These are phyloP conservation scores for Pelagophyceae sp. DNA, from an alignment of 352 stramenopile species.

Conservation along the genomic window DNA sequence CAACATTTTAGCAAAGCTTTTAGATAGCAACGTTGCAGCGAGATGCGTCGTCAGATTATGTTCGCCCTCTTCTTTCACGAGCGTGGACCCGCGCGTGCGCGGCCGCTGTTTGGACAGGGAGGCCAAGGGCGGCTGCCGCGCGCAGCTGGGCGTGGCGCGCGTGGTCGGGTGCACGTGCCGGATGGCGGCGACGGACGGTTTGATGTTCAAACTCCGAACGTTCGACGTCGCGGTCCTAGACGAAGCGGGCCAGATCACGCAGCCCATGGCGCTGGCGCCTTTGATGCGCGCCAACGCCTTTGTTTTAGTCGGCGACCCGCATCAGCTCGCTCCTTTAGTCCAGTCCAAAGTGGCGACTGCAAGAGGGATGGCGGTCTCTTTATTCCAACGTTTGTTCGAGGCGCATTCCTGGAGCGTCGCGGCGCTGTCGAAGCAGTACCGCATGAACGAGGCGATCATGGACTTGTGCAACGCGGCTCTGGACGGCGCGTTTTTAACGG, in stretches of 20 bases:
- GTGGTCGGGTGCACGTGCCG: slow-evolving; percentile 54
- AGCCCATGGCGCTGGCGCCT: slow-evolving; percentile 83
- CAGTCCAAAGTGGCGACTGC: slow-evolving; percentile 66
- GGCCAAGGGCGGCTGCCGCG: neutral
- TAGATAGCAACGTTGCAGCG: slow-evolving; percentile 52
- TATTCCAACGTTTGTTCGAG: slow-evolving; percentile 82
- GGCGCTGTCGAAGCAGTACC: slow-evolving; percentile 93
- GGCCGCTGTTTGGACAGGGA: neutral
- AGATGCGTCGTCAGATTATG: slow-evolving; percentile 48
- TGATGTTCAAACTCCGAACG: slow-evolving; percentile 47
- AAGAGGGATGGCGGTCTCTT: slow-evolving; percentile 66
- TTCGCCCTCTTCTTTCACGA: slow-evolving; percentile 45
- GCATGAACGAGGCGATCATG: slow-evolving; percentile 94
- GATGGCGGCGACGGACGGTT: slow-evolving; percentile 24
- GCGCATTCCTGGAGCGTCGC: slow-evolving; percentile 74
- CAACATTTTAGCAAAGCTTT: slow-evolving; percentile 87
- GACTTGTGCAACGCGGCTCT: slow-evolving; percentile 83
- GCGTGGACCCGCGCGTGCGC: slow-evolving; percentile 30
- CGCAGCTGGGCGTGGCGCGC: slow-evolving; percentile 38
- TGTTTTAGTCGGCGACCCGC: slow-evolving; percentile 93
- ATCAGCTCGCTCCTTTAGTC: slow-evolving; percentile 93
- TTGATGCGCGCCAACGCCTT: slow-evolving; percentile 82
- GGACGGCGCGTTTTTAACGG: slow-evolving; percentile 41
- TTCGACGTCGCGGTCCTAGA: slow-evolving; percentile 98
- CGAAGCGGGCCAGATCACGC: slow-evolving; percentile 93